Evolutionary conservation across 2,329 filamentous ascomycete genomes (phyloP).

Genomic region (Colletotrichum melonis): DNA sequence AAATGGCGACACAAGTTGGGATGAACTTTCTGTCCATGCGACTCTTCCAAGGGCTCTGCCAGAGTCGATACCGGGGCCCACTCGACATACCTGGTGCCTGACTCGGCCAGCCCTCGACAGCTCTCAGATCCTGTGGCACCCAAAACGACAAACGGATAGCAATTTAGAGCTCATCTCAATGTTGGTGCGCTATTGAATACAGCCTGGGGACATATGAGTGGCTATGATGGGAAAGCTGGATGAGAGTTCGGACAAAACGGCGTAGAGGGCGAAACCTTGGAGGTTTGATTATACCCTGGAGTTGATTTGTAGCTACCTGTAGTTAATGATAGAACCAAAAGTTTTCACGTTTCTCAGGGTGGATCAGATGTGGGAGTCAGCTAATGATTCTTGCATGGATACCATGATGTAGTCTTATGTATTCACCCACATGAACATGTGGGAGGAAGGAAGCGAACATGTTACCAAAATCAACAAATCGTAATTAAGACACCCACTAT

Average conservation of each 20-base stretch:
- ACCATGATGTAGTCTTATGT: too few species aligned
- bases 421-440: too few species aligned
- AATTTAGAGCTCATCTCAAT: neutral
- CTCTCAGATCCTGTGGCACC: too few species aligned
- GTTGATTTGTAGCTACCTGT: neutral
- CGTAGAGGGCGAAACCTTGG: neutral
- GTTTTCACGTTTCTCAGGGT: neutral
- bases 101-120: neutral
- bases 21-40: constrained; percentile 1
- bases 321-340: neutral
- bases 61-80: neutral
- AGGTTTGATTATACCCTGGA: neutral
- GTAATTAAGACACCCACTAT: neutral
- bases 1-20: constrained; percentile 3
- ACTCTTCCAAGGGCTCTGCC: neutral
- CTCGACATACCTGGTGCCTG: neutral
- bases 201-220: neutral
- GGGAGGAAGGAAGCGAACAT: too few species aligned
- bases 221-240: neutral
- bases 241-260: neutral
- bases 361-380: neutral
- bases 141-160: neutral
- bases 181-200: too few species aligned
- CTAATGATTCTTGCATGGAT: neutral
- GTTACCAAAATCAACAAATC: too few species aligned